These are phyloP conservation scores for Fusarium austroafricanum DNA, from an alignment of 2,329 filamentous ascomycete species.

Conservation along the genomic window DNA sequence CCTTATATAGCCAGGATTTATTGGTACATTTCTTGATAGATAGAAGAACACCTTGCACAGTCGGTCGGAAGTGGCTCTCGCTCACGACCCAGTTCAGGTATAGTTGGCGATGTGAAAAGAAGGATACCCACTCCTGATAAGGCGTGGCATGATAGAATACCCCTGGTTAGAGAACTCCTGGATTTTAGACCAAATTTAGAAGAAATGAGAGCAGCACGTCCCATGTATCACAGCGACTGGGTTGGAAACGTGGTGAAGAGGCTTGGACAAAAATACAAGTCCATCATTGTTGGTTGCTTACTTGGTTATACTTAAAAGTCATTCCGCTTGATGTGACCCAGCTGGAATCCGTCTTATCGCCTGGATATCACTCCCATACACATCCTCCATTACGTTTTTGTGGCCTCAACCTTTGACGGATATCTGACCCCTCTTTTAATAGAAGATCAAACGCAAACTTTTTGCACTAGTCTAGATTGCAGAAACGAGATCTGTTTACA, in stretches of 20 bases:
- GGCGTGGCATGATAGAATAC: constrained; percentile 23
- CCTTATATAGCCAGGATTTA: constrained; percentile 37
- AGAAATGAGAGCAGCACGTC: background rate
- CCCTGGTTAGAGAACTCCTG: constrained; percentile 12
- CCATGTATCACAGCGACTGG: background rate
- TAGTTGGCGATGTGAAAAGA: constrained; percentile 19
- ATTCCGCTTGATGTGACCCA: constrained; percentile 7
- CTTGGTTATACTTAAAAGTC: constrained; percentile 7
- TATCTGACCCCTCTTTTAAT: constrained; percentile 15
- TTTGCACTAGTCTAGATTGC: constrained; percentile 30
- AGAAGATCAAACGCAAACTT: constrained; percentile 17
- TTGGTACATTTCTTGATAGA: constrained; percentile 40
- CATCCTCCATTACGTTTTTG: constrained; percentile 37
- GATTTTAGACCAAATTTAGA: constrained; percentile 27
- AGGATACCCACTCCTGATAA: constrained; percentile 12
- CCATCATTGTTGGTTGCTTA: constrained; percentile 23
- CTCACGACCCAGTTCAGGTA: background rate
- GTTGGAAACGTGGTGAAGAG: background rate
- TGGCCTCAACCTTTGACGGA: constrained; percentile 13
- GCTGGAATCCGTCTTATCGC: constrained; percentile 11
- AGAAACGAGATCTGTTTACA: constrained; percentile 65
- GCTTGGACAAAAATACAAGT: constrained; percentile 31
- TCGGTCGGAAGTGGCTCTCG: constrained; percentile 12
- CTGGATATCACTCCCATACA: constrained; percentile 19
- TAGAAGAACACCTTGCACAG: constrained; percentile 13